phyloP scores from a whole-genome alignment of 1,139 yeast genomes.

The Zygosaccharomyces sapae region DNA sequence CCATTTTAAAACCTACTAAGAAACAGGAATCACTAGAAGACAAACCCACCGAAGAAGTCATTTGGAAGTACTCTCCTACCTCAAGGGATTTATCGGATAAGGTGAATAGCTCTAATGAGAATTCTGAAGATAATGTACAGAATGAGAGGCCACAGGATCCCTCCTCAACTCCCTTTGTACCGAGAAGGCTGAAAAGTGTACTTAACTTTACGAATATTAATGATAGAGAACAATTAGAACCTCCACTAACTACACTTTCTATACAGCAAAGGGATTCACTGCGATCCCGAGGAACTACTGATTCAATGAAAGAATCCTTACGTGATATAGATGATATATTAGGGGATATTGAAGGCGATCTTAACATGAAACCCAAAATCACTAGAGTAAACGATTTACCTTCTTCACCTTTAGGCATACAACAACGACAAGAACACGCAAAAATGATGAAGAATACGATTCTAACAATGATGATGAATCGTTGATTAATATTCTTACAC shows the following conservation, averaged over 20 bases:
- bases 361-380: slow-evolving; percentile 12
- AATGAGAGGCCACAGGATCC: slow-evolving; percentile 19
- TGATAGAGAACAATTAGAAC: slow-evolving; percentile 13
- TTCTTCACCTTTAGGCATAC: slow-evolving; percentile 17
- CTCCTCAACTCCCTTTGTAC: slow-evolving; percentile 34
- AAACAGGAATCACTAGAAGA: slow-evolving; percentile 11
- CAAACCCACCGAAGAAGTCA: slow-evolving; percentile 30
- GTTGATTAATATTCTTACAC: slow-evolving; percentile 26
- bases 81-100: slow-evolving; percentile 19
- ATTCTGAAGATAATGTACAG: slow-evolving; percentile 14
- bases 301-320: slow-evolving; percentile 14
- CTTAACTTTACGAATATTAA: slow-evolving; percentile 27
- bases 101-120: slow-evolving; percentile 18
- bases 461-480: slow-evolving; percentile 29
- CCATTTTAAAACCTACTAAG: not conserved
- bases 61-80: slow-evolving; percentile 33
- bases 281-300: slow-evolving; percentile 9
- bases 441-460: not conserved
- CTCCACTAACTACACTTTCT: slow-evolving; percentile 7
- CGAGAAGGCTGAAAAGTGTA: slow-evolving; percentile 27
- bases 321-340: slow-evolving; percentile 33
- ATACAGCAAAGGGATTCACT: slow-evolving; percentile 9
- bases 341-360: slow-evolving; percentile 25
- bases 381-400: slow-evolving; percentile 14
- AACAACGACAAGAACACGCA: slow-evolving; percentile 6